phyloP scores from a whole-genome alignment of 2,329 filamentous ascomycete genomes.

The Cercospora janseana region DNA sequence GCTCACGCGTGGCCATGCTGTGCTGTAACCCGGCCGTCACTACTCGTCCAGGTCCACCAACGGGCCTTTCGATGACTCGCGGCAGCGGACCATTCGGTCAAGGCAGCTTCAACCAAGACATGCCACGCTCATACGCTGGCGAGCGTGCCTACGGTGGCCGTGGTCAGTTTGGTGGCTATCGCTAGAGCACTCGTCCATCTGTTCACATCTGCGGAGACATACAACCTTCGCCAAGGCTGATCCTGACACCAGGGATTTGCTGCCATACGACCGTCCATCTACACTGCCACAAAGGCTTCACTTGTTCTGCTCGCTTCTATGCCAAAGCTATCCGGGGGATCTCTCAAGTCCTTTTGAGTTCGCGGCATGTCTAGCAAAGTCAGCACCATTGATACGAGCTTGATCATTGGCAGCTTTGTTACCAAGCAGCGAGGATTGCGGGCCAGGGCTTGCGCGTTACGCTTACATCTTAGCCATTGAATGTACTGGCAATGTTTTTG shows the following conservation, averaged over 20 bases:
- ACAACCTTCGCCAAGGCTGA: conserved; percentile 19
- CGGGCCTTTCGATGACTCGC: conserved; percentile 50
- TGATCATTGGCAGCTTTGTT: conserved; percentile 23
- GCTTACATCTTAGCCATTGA: conserved; percentile 26
- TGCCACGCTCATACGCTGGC: conserved; percentile 20
- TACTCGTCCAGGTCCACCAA: conserved; percentile 82
- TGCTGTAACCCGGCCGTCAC: conserved; percentile 91
- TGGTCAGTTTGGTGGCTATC: conserved; percentile 28
- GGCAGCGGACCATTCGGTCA: conserved; percentile 22
- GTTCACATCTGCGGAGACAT: conserved; percentile 15
- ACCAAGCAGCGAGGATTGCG: conserved; percentile 24
- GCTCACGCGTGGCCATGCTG: conserved; percentile 96
- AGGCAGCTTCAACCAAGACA: conserved; percentile 27
- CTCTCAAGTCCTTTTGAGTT: conserved; percentile 22
- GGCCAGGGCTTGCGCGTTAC: conserved; percentile 25
- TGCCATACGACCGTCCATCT: conserved; percentile 26
- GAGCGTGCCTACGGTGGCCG: conserved; percentile 28
- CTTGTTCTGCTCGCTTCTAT: conserved; percentile 27
- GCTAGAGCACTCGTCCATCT: conserved; percentile 24
- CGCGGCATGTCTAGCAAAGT: conserved; percentile 21
- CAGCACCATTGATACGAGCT: conserved; percentile 19
- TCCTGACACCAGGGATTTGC: conserved; percentile 15
- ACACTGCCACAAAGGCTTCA: conserved; percentile 24
- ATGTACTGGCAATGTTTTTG: conserved; percentile 23
- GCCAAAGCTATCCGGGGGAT: conserved; percentile 24